Percentiles rank a stretch among this genome's conserved stretches.
phyloP scores from a whole-genome alignment of 306 rosid genomes.

The Inga oerstediana region DNA sequence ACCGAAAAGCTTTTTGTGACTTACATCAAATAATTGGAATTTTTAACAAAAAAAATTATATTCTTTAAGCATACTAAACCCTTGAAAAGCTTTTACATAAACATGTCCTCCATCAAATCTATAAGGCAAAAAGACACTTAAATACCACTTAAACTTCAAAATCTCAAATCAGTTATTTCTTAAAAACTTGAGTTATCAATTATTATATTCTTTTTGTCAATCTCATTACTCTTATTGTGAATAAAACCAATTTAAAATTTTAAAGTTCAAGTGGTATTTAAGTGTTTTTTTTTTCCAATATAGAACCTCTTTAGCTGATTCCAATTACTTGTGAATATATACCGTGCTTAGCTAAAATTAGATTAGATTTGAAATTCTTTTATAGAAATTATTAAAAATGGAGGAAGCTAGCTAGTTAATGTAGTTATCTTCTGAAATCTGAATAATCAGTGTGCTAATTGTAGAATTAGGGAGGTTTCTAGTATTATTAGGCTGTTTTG shows the following conservation, averaged over 20 bases:
- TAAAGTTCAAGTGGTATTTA: no score
- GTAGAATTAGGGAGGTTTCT: conserved; percentile 13
- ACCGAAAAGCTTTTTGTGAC: no score
- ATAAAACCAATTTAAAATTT: no score
- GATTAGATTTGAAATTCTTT: background rate
- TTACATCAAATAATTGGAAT: background rate
- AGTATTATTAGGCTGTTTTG: background rate
- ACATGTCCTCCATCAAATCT: background rate
- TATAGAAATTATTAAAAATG: background rate
- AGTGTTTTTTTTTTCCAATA: no score
- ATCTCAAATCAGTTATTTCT: no score
- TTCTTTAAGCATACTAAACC: background rate
- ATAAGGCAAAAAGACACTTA: background rate
- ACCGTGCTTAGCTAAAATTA: background rate
- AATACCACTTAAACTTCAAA: no score
- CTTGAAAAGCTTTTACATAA: background rate
- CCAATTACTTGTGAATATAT: background rate
- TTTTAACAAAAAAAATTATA: background rate
- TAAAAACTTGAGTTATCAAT: no score
- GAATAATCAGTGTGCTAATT: background rate
- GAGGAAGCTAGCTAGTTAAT: background rate
- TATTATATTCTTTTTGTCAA: no score
- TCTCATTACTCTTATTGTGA: no score
- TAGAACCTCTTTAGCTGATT: background rate
- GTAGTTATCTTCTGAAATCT: background rate